phyloP scores from a whole-genome alignment of 2,329 filamentous ascomycete genomes.

The Colletotrichum paranaense region DNA sequence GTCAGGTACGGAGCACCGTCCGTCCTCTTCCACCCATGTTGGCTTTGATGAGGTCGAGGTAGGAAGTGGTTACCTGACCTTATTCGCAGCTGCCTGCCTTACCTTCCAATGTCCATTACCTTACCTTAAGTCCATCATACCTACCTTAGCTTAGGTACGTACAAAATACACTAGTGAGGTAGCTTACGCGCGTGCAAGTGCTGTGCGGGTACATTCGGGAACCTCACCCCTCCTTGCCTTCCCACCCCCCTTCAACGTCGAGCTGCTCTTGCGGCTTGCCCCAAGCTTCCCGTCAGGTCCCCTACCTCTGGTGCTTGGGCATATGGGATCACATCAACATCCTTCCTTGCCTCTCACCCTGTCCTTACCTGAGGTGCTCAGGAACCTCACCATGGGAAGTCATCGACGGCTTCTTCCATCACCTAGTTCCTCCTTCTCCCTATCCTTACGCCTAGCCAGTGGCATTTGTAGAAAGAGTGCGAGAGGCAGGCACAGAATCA shows the following conservation, averaged over 20 bases:
- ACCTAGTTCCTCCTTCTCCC: not conserved
- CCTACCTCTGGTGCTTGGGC: not conserved
- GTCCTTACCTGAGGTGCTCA: not conserved
- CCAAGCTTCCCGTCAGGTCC: slow-evolving; percentile 16
- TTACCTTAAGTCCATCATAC: not conserved
- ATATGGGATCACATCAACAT: not conserved
- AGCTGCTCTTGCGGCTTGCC: not conserved
- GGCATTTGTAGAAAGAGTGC: not conserved
- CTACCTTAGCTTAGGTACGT: not conserved
- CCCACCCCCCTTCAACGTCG: not conserved
- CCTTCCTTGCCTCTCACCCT: not conserved
- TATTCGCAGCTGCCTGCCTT: not conserved
- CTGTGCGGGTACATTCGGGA: not conserved
- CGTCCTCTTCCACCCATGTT: too few relatives aligned
- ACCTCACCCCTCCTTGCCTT: not conserved
- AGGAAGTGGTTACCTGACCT: not conserved
- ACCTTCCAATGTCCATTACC: too few relatives aligned
- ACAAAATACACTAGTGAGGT: not conserved
- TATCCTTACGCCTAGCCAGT: slow-evolving; percentile 6
- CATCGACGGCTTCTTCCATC: slow-evolving; percentile 1
- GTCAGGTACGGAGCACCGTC: too few relatives aligned
- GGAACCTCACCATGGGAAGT: not conserved
- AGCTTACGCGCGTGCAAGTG: not conserved
- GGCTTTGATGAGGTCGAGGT: too few relatives aligned
- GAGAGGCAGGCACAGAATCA: not conserved